Evolutionary conservation across 768 basidiomycete genomes (phyloP), one percentile per base, ranked within the genome.

Genomic region (Pleurotus cornucopiae): DNA sequence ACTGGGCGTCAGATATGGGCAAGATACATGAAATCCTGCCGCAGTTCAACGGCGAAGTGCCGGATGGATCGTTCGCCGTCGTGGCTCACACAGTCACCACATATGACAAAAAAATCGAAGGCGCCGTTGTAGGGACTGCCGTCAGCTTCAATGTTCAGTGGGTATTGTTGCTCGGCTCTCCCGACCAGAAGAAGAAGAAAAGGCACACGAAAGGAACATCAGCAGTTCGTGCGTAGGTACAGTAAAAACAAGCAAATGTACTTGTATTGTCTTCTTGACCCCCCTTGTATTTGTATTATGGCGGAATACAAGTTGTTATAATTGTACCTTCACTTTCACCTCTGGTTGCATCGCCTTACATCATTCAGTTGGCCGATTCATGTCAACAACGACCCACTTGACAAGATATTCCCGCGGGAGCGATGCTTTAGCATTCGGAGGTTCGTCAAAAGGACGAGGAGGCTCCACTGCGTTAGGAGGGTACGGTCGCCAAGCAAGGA

Each of bases 391-490:
- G 6, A 69, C 69, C 93, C 94, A 98, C 68, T 98, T 98, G 55
- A 98, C 84, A 11, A 98, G 83, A 67, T 98, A 98, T 69, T 96
- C 92, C 44, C 95, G 74, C n/a, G 91, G 91, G 13, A 95, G 76
- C 34, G 73, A 62, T 21, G 73, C 67, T 66, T 86, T 94, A 67
- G 76, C 76, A 60, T 83, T 71, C 0, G 80, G 74, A 2, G 71
- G 62, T 52, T 78, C 71, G 47, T 73, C 74, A 5, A 61, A 49
- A 5, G 71, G 64, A 25, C 62, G 70, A 21, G 71, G 57, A 2
- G 82, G 74, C 63, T 91, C 88, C 6, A 76, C 67, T 14, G 83
- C 88, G 58, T 79, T 77, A 0, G 78, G 69, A 21, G 92, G 91
- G 64, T 83, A 88, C 4, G 91, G 88, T 25, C 94, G 79, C 95